Conservation (phyloP, 2,329 filamentous ascomycete genomes). For the Colletotrichum melonis region DNA sequence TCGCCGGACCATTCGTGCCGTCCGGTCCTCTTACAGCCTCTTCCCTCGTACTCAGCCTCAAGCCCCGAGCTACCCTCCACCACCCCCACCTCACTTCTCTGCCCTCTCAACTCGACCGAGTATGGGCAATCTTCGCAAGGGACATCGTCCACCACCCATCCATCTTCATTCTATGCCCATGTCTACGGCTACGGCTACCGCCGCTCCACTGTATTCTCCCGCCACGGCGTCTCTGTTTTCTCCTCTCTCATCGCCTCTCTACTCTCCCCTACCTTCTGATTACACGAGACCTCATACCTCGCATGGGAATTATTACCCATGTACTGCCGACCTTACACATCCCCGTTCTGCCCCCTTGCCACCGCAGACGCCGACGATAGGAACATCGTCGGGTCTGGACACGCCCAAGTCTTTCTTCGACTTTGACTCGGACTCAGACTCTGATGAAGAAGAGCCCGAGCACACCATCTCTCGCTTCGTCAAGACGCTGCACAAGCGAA, state of each 20-base stretch:
- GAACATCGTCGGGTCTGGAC: not conserved
- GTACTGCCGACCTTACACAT: conserved; percentile 28
- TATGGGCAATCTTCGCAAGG: conserved; percentile 22
- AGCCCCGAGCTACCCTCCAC: conserved; percentile 14
- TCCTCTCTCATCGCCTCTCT: conserved; percentile 26
- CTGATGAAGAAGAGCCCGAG: conserved; percentile 29
- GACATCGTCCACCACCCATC: conserved; percentile 32
- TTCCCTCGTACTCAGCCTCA: conserved; percentile 30
- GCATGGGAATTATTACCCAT: conserved; percentile 11
- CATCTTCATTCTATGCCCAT: conserved; percentile 33
- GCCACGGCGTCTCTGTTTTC: conserved; percentile 33
- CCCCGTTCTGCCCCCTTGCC: conserved; percentile 35
- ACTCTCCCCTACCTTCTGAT: conserved; percentile 17
- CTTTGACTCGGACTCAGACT: conserved; percentile 37
- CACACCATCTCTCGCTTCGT: conserved; percentile 29
- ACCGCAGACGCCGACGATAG: conserved; percentile 2
- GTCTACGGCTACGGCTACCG: not conserved
- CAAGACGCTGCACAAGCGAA: conserved; percentile 35
- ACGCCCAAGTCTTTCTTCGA: conserved; percentile 35
- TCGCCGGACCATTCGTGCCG: conserved; percentile 37
- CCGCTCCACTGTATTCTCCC: conserved; percentile 14
- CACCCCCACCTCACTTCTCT: conserved; percentile 17
- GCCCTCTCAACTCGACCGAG: conserved; percentile 7
- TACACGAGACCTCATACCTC: conserved; percentile 32
- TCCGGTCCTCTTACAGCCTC: conserved; percentile 36